Conservation (phyloP, 169 alveolate species). For the Eimeria acervulina region DNA sequence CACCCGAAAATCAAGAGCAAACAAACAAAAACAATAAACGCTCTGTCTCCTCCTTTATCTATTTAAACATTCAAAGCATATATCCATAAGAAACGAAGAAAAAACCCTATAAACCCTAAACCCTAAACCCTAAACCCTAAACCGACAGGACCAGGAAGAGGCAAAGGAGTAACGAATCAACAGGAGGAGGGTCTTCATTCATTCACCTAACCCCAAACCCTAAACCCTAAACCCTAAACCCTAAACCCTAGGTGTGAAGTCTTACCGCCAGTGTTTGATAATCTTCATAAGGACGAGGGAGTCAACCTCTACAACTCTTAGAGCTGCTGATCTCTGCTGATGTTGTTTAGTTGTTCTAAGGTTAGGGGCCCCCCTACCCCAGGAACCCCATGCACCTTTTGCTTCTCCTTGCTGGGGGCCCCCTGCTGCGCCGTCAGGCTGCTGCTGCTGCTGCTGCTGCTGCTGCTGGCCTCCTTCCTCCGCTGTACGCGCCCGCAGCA, state of each 20-base stretch:
- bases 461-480: slow-evolving; percentile 15
- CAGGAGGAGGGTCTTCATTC: neutral
- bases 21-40: no score
- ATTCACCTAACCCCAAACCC: neutral
- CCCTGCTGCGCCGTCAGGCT: neutral
- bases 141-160: no score
- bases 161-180: neutral
- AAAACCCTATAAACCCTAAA: no score
- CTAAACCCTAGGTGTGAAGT: neutral
- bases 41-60: no score
- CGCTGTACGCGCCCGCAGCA: slow-evolving; percentile 17
- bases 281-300: slow-evolving; percentile 89
- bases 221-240: slow-evolving; percentile 42
- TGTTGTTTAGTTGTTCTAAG: neutral
- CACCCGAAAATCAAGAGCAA: no score
- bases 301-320: slow-evolving; percentile 82
- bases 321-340: neutral
- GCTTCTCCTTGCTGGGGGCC: neutral
- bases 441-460: neutral
- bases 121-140: no score
- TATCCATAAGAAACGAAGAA: no score
- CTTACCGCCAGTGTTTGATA: slow-evolving; percentile 88
- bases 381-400: slow-evolving; percentile 3
- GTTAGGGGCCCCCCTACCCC: slow-evolving; percentile 46
- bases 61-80: no score